A percentile compares a stretch with the other conserved stretches of the same genome.
Conservation (phyloP, 192 early-diverging fungal genomes). For the Coemansia sp. region DNA sequence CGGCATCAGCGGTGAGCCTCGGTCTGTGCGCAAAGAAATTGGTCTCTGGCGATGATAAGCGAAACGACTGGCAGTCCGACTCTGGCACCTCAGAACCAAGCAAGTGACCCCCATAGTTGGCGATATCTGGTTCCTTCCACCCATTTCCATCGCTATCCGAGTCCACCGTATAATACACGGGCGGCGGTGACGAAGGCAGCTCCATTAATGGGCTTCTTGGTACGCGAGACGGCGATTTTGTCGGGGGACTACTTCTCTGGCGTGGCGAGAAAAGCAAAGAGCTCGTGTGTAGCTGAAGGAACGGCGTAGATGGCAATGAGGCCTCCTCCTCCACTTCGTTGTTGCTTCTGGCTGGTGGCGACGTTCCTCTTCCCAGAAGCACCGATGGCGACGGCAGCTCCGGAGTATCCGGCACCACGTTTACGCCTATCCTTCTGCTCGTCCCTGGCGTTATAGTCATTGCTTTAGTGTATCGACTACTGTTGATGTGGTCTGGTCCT, state of each 20-base stretch:
- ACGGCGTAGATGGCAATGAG: not conserved
- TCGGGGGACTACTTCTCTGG: too few relatives aligned
- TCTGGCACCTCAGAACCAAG: not conserved
- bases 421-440: not conserved
- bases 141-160: constrained; percentile 5
- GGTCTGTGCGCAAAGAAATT: not conserved
- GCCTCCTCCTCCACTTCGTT: not conserved
- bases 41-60: not conserved
- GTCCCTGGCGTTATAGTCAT: not conserved
- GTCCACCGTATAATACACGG: not conserved
- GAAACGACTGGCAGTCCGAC: not conserved
- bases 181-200: constrained; percentile 43
- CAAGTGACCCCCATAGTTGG: constrained; percentile 10
- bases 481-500: too few relatives aligned
- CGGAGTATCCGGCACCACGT: constrained; percentile 26
- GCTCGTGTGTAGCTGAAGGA: not conserved
- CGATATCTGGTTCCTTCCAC: not conserved
- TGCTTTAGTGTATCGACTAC: too few relatives aligned
- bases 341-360: not conserved
- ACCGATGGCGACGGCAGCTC: constrained; percentile 40
- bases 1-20: not conserved
- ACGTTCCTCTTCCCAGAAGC: constrained; percentile 15
- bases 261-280: not conserved
- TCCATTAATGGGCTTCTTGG: constrained; percentile 20
- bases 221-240: too few relatives aligned